Evolutionary conservation across 192 early-diverging fungal species (phyloP), one percentile per base, ranked within the genome.

Genomic region (Linnemannia zychae): DNA sequence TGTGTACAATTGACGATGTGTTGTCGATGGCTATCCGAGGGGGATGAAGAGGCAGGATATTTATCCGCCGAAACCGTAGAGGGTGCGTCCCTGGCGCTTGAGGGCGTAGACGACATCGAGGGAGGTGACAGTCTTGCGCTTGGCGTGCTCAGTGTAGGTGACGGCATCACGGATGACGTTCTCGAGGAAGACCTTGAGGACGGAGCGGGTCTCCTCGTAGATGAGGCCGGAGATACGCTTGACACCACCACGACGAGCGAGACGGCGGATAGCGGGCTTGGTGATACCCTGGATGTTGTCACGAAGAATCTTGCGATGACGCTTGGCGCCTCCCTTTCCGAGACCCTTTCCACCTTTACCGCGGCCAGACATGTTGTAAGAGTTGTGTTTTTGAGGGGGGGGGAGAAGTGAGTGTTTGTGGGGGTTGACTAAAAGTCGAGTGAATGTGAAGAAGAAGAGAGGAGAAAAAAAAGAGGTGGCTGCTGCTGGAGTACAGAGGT

Each of bases 191-290:
- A 95, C 92, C 95, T 99, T 99, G 89, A 99, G 94, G 79, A 99
- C 98, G 80, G 92, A 93, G 87, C 98, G 96, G 89, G 98, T 99
- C 92, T 99, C 98, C 88, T 99, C 98, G 93, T 99, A 99, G 91
- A 99, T 99, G 80, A 99, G 96, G 76, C 98, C 98, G 70, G 97
- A 98, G 93, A 99, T 99, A 95, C 98, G 97, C 96, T 99, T 99
- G 93, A 99, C 98, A 94, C 98, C 98, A 81, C 98, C 98, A 96
- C 98, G 96, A 90, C 98, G 96, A 31, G 98, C 98, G 77, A 99
- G 97, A 96, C 98, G 98, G 89, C 97, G 97, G 88, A 99, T 99
- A 75, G 97, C 97, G 68, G 97, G 97, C 94, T 98, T 98, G 88
- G 97, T 98, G 89, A 98, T 98, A 80, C 97, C 96, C 91, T 96